Conservation (phyloP, 768 basidiomycete genomes). For the Dioszegia aurantiaca region DNA sequence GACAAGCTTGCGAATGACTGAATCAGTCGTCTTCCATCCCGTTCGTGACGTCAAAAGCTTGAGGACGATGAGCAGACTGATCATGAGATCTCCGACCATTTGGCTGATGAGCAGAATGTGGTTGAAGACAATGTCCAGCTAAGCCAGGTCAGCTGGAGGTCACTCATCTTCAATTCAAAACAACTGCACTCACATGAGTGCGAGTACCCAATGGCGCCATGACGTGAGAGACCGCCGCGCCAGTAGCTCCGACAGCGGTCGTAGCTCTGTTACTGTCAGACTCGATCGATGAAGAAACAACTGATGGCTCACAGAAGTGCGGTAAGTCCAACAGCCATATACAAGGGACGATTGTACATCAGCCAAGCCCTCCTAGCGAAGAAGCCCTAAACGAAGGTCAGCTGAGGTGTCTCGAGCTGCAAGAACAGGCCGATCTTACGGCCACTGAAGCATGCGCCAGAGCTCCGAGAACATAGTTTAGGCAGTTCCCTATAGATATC, state of each 20-base stretch:
- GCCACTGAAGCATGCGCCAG: neutral
- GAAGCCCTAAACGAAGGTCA: neutral
- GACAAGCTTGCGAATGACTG: neutral
- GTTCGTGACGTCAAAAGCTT: conserved; percentile 4
- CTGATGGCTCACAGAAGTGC: neutral
- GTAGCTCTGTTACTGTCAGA: neutral
- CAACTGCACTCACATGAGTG: neutral
- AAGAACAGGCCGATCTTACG: too few species aligned
- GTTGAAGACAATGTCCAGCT: neutral
- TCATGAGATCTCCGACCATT: neutral
- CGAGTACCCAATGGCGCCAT: neutral
- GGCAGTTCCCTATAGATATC: neutral
- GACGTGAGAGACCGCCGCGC: neutral
- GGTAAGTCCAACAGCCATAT: neutral
- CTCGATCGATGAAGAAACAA: neutral
- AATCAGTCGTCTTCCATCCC: conserved; percentile 13
- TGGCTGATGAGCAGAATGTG: neutral
- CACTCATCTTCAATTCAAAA: neutral
- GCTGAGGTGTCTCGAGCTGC: neutral
- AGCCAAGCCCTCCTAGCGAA: neutral
- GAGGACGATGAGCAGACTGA: neutral
- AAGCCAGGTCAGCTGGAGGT: too few species aligned
- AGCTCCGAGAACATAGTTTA: neutral
- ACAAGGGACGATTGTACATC: neutral
- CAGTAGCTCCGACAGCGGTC: neutral